phyloP scores from a whole-genome alignment of 495 filamentous ascomycete species.

The Penicillium pulvis region DNA sequence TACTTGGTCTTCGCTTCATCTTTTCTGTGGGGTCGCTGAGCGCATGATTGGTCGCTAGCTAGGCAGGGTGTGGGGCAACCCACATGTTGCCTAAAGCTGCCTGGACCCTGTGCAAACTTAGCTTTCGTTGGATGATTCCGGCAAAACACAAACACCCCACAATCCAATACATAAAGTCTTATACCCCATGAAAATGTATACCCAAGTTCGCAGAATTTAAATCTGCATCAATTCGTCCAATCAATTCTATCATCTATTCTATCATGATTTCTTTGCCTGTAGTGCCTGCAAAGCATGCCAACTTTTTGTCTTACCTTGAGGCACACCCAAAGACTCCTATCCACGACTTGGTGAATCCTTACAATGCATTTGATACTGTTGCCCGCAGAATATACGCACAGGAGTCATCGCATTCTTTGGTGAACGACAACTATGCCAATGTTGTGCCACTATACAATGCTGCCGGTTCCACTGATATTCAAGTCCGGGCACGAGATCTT shows the following conservation, averaged over 20 bases:
- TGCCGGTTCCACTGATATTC: slow-evolving; percentile 54
- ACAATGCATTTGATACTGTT: slow-evolving; percentile 65
- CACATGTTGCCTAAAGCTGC: slow-evolving; percentile 6
- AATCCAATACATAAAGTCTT: neutral
- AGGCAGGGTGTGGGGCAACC: too few species aligned
- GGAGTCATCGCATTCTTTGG: slow-evolving; percentile 56
- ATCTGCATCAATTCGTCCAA: neutral
- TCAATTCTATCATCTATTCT: neutral
- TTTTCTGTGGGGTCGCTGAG: too few species aligned
- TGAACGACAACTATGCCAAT: slow-evolving; percentile 65
- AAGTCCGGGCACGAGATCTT: slow-evolving; percentile 63
- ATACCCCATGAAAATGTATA: neutral
- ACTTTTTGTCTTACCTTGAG: slow-evolving; percentile 47
- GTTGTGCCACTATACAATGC: slow-evolving; percentile 68
- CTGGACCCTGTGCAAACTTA: neutral
- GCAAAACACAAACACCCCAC: neutral
- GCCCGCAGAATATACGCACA: slow-evolving; percentile 74
- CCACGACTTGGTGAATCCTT: slow-evolving; percentile 63
- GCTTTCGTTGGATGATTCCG: neutral
- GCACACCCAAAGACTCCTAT: slow-evolving; percentile 56
- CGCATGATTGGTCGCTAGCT: too few species aligned
- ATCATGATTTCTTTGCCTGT: slow-evolving; percentile 35
- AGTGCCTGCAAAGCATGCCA: slow-evolving; percentile 41
- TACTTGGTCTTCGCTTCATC: too few species aligned
- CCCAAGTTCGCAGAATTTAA: neutral